Evolutionary conservation across 106 monocot genomes (phyloP).

Genomic region (Triglochin maritima): DNA sequence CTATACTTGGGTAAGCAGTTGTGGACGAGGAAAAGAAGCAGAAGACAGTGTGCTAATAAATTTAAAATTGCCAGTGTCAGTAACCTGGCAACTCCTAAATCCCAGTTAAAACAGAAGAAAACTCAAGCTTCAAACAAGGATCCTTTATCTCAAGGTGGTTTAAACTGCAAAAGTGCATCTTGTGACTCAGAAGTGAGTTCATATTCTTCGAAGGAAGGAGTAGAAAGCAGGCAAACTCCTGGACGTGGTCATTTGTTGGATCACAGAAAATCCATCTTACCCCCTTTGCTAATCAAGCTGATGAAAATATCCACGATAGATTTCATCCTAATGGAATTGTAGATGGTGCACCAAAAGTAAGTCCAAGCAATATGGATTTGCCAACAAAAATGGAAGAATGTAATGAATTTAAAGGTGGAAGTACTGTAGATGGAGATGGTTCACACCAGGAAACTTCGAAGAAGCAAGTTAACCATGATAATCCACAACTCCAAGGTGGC

Average conservation of each 20-base stretch:
- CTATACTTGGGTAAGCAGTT: slow-evolving; percentile 22
- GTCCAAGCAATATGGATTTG: neutral
- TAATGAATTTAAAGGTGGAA: neutral
- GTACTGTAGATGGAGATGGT: neutral
- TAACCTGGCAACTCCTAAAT: too few relatives aligned
- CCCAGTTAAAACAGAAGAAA: too few relatives aligned
- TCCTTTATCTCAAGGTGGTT: neutral
- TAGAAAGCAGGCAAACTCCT: neutral
- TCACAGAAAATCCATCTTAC: neutral
- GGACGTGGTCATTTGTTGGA: neutral
- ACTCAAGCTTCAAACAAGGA: too few relatives aligned
- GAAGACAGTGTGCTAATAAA: neutral
- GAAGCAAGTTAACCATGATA: too few relatives aligned
- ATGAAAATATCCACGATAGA: neutral
- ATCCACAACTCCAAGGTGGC: too few relatives aligned
- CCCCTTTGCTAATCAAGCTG: neutral
- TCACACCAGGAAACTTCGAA: neutral
- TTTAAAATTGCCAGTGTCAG: neutral
- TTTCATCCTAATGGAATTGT: neutral
- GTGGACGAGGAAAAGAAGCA: slow-evolving; percentile 41
- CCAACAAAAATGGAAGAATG: neutral
- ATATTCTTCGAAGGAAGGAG: neutral
- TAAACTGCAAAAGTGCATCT: neutral
- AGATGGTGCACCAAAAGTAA: neutral
- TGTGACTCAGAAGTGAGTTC: neutral